phyloP scores from a whole-genome alignment of 2,329 filamentous ascomycete species.

The Colletotrichum nymphaeae region DNA sequence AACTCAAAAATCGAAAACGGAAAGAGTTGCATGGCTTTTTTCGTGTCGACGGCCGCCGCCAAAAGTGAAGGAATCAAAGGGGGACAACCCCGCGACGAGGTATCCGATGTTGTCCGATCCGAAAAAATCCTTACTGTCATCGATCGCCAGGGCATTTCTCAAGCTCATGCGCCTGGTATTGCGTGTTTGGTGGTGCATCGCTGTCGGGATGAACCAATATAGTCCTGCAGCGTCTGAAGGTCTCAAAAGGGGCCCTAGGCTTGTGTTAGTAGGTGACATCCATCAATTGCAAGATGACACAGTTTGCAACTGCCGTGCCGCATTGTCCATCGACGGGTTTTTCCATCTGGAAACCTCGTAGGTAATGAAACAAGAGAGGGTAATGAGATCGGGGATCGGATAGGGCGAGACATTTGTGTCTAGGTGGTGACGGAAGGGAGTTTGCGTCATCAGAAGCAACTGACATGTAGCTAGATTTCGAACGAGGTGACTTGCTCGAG shows the following conservation, averaged over 20 bases:
- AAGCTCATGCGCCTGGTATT: constrained; percentile 3
- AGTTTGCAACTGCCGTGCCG: not conserved
- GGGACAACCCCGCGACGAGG: not conserved
- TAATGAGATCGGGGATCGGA: constrained; percentile 23
- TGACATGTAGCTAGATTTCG: constrained; percentile 11
- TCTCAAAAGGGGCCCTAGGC: not conserved
- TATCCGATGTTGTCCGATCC: constrained; percentile 13
- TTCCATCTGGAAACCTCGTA: not conserved
- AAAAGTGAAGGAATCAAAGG: constrained; percentile 15
- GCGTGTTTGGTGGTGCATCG: not conserved
- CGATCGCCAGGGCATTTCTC: constrained; percentile 25
- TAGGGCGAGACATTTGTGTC: constrained; percentile 29
- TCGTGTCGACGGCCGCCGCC: constrained; percentile 11
- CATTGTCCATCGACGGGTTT: not conserved
- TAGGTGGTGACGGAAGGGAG: constrained; percentile 29
- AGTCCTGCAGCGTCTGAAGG: not conserved
- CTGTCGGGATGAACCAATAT: constrained; percentile 7
- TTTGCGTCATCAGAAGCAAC: constrained; percentile 30
- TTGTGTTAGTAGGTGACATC: constrained; percentile 23
- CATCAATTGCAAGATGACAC: not conserved
- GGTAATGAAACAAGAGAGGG: not conserved
- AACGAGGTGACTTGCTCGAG: not conserved
- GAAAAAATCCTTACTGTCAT: constrained; percentile 4
- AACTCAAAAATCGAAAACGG: constrained; percentile 33
- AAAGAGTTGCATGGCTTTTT: constrained; percentile 19